Evolutionary conservation across 192 early-diverging fungal species (phyloP).

Genomic region (Coemansia sp.): DNA sequence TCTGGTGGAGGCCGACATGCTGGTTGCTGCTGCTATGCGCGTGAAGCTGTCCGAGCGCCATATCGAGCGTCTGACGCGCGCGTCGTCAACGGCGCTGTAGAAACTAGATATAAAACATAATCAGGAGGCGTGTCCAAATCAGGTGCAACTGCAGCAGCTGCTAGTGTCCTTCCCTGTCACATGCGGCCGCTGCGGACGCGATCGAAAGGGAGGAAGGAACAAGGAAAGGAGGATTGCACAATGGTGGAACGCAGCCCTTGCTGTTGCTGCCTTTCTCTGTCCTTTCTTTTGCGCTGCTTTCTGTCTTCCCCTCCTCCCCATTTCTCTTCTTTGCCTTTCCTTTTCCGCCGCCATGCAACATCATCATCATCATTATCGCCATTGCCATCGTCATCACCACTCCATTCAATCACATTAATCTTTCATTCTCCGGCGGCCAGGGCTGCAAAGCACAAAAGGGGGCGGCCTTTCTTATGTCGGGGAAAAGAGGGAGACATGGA

Average conservation of each 20-base stretch:
- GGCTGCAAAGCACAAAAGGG: no score
- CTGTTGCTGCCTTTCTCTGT: no score
- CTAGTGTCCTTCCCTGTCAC: no score
- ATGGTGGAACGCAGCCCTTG: no score
- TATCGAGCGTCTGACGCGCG: conserved; percentile 48
- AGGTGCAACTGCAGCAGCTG: no score
- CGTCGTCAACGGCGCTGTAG: background rate
- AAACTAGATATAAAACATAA: background rate
- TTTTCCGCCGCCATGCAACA: background rate
- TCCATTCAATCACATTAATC: no score
- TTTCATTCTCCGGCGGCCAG: background rate
- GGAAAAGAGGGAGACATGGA: no score
- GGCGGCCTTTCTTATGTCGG: no score
- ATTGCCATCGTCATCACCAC: background rate
- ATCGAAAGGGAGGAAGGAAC: no score
- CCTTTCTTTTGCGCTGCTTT: background rate
- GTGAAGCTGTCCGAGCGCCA: conserved; percentile 67
- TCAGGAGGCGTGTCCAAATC: background rate
- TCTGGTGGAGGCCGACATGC: conserved; percentile 53
- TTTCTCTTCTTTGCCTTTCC: background rate
- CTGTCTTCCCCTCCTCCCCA: background rate
- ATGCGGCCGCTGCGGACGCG: no score
- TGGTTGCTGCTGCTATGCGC: conserved; percentile 69
- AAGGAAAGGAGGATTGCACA: no score
- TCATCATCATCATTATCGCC: background rate